These are phyloP conservation scores for Haplosporangium gracile DNA, from an alignment of 192 early-diverging fungal genomes.

Conservation along the genomic window DNA sequence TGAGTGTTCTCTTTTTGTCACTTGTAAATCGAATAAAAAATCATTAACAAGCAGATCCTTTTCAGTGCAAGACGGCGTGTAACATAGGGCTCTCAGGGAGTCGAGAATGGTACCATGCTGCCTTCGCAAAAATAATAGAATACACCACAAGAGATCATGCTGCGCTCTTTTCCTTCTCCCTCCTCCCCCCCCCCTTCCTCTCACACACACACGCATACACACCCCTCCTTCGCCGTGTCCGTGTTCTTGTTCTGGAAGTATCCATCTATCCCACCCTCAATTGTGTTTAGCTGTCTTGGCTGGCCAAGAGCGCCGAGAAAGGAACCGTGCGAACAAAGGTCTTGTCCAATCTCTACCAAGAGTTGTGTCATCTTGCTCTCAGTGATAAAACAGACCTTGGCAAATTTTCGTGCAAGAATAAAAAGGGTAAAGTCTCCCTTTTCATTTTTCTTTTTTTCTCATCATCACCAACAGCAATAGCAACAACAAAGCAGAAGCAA, in stretches of 20 bases:
- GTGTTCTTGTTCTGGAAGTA: background rate
- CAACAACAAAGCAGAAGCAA: background rate
- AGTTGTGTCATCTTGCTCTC: background rate
- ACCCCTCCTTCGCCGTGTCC: background rate
- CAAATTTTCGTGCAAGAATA: background rate
- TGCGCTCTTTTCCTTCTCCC: background rate
- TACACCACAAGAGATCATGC: background rate
- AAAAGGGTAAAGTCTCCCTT: background rate
- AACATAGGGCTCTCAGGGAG: background rate
- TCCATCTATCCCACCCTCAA: too few relatives aligned
- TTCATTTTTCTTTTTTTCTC: background rate
- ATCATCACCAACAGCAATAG: background rate
- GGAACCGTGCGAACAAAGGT: slow-evolving; percentile 2
- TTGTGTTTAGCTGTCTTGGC: background rate
- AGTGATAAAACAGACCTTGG: background rate
- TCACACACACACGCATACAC: background rate
- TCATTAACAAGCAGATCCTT: background rate
- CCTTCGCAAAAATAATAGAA: background rate
- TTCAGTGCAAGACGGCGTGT: too few relatives aligned
- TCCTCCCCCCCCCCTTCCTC: background rate
- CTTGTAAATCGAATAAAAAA: background rate
- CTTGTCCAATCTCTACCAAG: background rate
- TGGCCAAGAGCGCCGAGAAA: slow-evolving; percentile 2
- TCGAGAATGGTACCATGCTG: background rate
- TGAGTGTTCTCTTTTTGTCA: background rate